phyloP scores from a whole-genome alignment of 2,329 filamentous ascomycete genomes.

The Exophiala phaeomuriformis region DNA sequence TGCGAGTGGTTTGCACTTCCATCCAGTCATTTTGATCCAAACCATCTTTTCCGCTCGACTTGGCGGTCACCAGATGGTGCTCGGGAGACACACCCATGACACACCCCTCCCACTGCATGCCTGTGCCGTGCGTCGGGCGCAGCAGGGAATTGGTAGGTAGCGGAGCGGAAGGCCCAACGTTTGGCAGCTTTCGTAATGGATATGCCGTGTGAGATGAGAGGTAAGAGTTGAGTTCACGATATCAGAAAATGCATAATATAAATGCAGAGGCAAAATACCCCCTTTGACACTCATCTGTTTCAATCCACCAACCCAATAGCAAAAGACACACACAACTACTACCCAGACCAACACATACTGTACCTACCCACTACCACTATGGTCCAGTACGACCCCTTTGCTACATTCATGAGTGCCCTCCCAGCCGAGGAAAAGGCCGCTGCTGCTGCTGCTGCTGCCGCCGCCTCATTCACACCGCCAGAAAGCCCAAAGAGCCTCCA shows the following conservation, averaged over 20 bases:
- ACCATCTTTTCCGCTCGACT: neutral
- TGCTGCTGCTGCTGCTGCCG: neutral
- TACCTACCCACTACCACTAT: neutral
- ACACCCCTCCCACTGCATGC: too few relatives aligned
- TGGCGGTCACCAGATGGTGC: constrained; percentile 5
- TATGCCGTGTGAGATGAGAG: too few relatives aligned
- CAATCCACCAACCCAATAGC: constrained; percentile 5
- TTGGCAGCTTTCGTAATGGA: neutral
- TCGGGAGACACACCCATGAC: neutral
- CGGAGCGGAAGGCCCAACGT: constrained; percentile 9
- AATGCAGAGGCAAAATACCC: constrained; percentile 1
- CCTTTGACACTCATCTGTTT: neutral
- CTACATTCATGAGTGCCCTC: constrained; percentile 10
- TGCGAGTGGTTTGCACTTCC: neutral
- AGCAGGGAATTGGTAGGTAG: neutral
- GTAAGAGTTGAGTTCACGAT: too few relatives aligned
- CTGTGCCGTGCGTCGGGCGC: too few relatives aligned
- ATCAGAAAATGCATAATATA: neutral
- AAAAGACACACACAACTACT: neutral
- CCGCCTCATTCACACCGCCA: neutral
- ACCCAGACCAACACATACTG: neutral
- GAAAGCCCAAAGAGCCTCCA: constrained; percentile 4
- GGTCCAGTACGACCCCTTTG: constrained; percentile 22
- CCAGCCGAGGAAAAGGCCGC: constrained; percentile 9
- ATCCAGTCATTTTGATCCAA: constrained; percentile 1